These are phyloP conservation scores for Lactarius sanguifluus DNA, from an alignment of 768 basidiomycete species.

Conservation along the genomic window DNA sequence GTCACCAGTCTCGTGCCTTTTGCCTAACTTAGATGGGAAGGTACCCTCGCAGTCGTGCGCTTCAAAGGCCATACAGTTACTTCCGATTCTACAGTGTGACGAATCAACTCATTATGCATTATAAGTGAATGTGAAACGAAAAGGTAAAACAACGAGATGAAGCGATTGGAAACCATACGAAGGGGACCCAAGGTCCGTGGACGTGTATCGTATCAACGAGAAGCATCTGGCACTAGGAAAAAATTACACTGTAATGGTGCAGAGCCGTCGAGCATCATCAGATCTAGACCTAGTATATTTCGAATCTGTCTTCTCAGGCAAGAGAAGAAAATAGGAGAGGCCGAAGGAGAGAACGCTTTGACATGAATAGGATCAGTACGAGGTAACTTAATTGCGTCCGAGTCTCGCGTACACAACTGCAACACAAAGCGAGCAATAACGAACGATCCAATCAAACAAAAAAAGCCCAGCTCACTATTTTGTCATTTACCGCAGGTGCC, in stretches of 20 bases:
- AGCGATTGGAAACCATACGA: too few species aligned
- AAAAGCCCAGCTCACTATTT: neutral
- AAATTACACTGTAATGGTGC: too few species aligned
- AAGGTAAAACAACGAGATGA: too few species aligned
- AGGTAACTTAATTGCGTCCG: neutral
- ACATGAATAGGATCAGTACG: neutral
- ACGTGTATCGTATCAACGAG: too few species aligned
- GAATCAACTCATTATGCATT: too few species aligned
- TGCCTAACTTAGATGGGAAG: neutral
- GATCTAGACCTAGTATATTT: neutral
- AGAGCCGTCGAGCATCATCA: too few species aligned
- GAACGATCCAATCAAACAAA: neutral
- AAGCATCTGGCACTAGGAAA: too few species aligned
- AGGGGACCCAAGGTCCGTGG: too few species aligned
- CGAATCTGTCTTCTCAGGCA: neutral
- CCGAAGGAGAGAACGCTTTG: neutral
- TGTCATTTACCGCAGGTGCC: neutral
- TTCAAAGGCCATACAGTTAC: too few species aligned
- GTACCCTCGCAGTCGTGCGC: too few species aligned
- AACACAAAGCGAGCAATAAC: neutral
- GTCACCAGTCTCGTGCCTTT: neutral
- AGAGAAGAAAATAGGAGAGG: neutral
- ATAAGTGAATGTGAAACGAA: too few species aligned
- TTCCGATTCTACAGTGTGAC: too few species aligned
- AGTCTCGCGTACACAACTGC: slow-evolving; percentile 1